Evolutionary conservation across 768 basidiomycete species (phyloP), one percentile per base, ranked within the genome.

Genomic region (Boletus vermiculosoides): DNA sequence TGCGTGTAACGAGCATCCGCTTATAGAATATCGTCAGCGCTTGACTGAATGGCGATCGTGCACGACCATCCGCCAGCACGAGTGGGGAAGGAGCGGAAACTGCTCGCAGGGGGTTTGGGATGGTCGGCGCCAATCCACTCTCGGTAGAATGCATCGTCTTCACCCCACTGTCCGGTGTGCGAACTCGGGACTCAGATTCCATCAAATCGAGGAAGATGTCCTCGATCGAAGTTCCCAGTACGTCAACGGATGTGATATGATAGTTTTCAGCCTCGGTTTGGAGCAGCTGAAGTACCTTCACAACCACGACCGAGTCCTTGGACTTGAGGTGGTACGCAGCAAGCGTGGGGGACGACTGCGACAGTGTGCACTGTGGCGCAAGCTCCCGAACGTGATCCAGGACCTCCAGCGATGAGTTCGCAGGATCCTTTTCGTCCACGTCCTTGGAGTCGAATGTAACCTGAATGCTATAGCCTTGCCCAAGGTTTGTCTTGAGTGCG

Each of bases 151-250:
- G 46, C 34, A 63, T 57, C 18, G 61, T 66, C 42, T 65, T 62
- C 15, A 66, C 58, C 3, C 57, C 59, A 15, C 76, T 71, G 28
- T 79, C 73, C 16, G 34, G 45, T 2, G 46, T 63, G 23, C 41
- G 54, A 1, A 15, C 28, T 36, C n/a, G 55, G 30, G 18, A 45
- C 51, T 69, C 65, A 4, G 78, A 74, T 46, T 71, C 70, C 87
- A 91, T 90, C 18, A 93, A 71, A 40, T 80, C 78, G 20, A 93
- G 77, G 74, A 93, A 92, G 45, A 93, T 87, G 55, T 91, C 88
- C 68, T 93, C 90, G 40, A 93, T 86, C 9, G 88, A 83, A 0
- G 89, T 86, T 11, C 87, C 85, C 22, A 87, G 71, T 23, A 90
- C 77, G 54, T 90, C 86, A 63, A 86, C 88, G 0, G 82, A 83